These are phyloP conservation scores for Tetrahymena malaccensis DNA, from an alignment of 73 alveolate species.

Conservation along the genomic window DNA sequence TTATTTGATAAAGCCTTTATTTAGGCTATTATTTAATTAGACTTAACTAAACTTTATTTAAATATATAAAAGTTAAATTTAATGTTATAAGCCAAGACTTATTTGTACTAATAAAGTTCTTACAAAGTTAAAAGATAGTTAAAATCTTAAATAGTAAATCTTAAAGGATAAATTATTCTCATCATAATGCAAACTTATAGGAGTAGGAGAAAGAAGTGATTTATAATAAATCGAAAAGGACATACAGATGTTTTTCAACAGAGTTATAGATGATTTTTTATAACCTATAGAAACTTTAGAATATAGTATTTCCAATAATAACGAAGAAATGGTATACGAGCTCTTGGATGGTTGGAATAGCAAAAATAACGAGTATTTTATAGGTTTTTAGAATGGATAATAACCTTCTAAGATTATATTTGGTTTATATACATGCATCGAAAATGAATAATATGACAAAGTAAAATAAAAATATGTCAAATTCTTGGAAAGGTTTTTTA, in stretches of 20 bases:
- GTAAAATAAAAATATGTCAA: not conserved
- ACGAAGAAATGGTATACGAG: too few species aligned
- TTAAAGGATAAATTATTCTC: not conserved
- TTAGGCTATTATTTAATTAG: too few species aligned
- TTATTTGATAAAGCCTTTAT: too few species aligned
- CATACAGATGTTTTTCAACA: not conserved
- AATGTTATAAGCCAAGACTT: not conserved
- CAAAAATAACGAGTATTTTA: too few species aligned
- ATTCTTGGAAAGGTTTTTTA: not conserved
- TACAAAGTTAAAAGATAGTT: too few species aligned
- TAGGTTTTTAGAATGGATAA: not conserved
- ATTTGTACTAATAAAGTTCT: too few species aligned
- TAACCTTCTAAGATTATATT: not conserved
- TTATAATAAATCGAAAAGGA: not conserved
- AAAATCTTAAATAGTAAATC: not conserved
- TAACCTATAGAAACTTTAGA: not conserved
- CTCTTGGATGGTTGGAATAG: not conserved
- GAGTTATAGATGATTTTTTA: not conserved
- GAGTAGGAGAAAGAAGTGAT: not conserved
- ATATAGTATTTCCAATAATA: not conserved
- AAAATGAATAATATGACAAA: not conserved
- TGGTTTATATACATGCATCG: not conserved
- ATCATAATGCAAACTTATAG: not conserved
- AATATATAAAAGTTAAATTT: not conserved
- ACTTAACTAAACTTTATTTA: too few species aligned